These are phyloP conservation scores for Parasarocladium wereldwijsianum DNA, from an alignment of 2,329 filamentous ascomycete species.

Conservation along the genomic window DNA sequence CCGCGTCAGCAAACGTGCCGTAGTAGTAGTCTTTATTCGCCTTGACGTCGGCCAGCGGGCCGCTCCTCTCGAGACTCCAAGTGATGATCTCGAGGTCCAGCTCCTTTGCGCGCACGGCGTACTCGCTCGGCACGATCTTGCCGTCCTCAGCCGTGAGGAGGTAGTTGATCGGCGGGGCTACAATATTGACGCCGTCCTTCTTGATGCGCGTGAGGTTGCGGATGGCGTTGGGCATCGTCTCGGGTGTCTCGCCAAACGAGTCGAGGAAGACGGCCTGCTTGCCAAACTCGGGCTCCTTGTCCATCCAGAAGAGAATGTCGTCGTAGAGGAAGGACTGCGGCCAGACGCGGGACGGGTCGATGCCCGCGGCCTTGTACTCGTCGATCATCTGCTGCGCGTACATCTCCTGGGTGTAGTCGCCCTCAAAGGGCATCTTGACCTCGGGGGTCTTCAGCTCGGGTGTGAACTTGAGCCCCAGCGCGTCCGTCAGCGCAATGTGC, in stretches of 20 bases:
- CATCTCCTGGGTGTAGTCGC: constrained; percentile 47
- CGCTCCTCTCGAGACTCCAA: constrained; percentile 55
- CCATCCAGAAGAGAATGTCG: constrained; percentile 53
- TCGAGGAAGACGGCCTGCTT: constrained; percentile 51
- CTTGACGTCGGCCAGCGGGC: constrained; percentile 36
- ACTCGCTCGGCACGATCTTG: constrained; percentile 46
- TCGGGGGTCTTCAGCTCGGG: constrained; percentile 53
- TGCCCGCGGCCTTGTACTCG: constrained; percentile 36
- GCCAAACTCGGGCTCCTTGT: constrained; percentile 43
- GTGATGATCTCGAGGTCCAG: constrained; percentile 50
- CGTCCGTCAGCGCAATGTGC: constrained; percentile 44
- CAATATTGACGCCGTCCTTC: constrained; percentile 41
- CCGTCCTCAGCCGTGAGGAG: constrained; percentile 37
- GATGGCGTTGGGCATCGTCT: constrained; percentile 37
- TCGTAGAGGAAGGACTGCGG: constrained; percentile 51
- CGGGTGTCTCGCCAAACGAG: constrained; percentile 38
- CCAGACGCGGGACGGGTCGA: constrained; percentile 40
- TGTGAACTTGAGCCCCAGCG: constrained; percentile 46
- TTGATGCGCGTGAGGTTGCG: constrained; percentile 40
- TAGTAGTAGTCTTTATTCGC: constrained; percentile 39
- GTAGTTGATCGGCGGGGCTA: constrained; percentile 49
- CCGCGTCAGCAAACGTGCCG: constrained; percentile 34
- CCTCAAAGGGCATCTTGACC: constrained; percentile 55
- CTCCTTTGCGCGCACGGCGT: constrained; percentile 44
- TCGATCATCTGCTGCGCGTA: constrained; percentile 53